These are phyloP conservation scores for Ramaria rubella DNA, from an alignment of 768 basidiomycete species.

Conservation along the genomic window DNA sequence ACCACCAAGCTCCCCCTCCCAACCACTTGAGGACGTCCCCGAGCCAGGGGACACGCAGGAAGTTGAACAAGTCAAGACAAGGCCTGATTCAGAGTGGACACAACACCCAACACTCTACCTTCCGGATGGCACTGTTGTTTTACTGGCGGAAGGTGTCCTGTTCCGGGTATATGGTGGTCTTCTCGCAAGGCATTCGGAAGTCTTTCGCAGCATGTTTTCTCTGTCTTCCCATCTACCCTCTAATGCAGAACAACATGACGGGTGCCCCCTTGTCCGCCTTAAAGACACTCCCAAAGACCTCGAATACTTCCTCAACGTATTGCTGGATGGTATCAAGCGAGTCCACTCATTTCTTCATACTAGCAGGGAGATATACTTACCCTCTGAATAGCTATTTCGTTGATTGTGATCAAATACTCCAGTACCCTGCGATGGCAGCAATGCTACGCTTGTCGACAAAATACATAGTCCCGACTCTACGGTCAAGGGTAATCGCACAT, in stretches of 20 bases:
- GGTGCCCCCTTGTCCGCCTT: slow-evolving; percentile 20
- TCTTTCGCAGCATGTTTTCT: slow-evolving; percentile 22
- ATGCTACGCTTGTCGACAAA: slow-evolving; percentile 1
- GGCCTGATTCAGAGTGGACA: neutral
- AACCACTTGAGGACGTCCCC: no score
- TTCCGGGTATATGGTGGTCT: slow-evolving; percentile 23
- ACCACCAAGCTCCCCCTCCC: no score
- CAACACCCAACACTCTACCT: slow-evolving; percentile 21
- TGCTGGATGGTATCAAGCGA: neutral
- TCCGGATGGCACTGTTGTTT: slow-evolving; percentile 20
- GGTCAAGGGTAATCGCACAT: neutral
- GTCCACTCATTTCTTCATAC: no score
- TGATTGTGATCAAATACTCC: neutral
- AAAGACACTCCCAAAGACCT: slow-evolving; percentile 16
- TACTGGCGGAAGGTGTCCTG: slow-evolving; percentile 19
- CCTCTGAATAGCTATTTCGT: neutral
- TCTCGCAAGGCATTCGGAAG: slow-evolving; percentile 18
- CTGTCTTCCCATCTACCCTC: slow-evolving; percentile 14
- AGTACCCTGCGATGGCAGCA: neutral
- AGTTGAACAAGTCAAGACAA: no score
- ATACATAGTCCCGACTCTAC: neutral
- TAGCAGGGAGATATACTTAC: slow-evolving; percentile 7
- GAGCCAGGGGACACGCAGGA: no score
- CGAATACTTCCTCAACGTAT: slow-evolving; percentile 11
- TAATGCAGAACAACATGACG: slow-evolving; percentile 18